phyloP scores from a whole-genome alignment of 495 filamentous ascomycete genomes.

The Hypoxylon rickii region DNA sequence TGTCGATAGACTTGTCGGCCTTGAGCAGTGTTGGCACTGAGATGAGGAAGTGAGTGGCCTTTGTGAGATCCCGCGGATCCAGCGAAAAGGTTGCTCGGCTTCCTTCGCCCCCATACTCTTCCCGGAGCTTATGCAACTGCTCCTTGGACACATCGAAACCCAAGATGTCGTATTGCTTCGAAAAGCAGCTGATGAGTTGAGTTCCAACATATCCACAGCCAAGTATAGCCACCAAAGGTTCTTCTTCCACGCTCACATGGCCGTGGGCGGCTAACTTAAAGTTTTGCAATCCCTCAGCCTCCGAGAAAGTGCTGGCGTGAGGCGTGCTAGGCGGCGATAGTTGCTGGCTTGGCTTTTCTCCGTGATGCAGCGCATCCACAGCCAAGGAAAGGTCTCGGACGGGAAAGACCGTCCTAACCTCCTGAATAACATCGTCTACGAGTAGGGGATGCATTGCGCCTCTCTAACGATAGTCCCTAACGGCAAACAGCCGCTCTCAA shows the following conservation, averaged over 20 bases:
- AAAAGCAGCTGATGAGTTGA: constrained; percentile 40
- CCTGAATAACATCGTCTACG: constrained; percentile 6
- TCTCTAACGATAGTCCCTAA: constrained; percentile 1
- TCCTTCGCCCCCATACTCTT: constrained; percentile 16
- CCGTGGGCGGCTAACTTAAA: constrained; percentile 4
- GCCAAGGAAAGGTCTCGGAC: constrained; percentile 4
- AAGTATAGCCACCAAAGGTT: constrained; percentile 42
- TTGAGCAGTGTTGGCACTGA: constrained; percentile 45
- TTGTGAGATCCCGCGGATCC: constrained; percentile 25
- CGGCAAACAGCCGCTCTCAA: too few species aligned
- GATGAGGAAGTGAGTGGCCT: constrained; percentile 44
- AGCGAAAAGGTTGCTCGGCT: constrained; percentile 32
- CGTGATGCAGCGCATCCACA: constrained; percentile 4
- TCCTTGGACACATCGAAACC: constrained; percentile 41
- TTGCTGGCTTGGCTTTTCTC: constrained; percentile 19
- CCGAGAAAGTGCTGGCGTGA: constrained; percentile 5
- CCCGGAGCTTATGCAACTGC: constrained; percentile 21
- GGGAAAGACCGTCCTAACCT: constrained; percentile 7
- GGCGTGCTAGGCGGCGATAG: constrained; percentile 25
- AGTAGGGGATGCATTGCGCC: constrained; percentile 13
- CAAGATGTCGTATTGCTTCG: constrained; percentile 35
- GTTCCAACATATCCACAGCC: constrained; percentile 46
- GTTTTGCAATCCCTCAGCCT: constrained; percentile 2
- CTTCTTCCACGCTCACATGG: constrained; percentile 19
- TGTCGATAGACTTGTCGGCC: constrained; percentile 39